Evolutionary conservation across 805 yeast species (phyloP).

Genomic region (Ogataea corticis): DNA sequence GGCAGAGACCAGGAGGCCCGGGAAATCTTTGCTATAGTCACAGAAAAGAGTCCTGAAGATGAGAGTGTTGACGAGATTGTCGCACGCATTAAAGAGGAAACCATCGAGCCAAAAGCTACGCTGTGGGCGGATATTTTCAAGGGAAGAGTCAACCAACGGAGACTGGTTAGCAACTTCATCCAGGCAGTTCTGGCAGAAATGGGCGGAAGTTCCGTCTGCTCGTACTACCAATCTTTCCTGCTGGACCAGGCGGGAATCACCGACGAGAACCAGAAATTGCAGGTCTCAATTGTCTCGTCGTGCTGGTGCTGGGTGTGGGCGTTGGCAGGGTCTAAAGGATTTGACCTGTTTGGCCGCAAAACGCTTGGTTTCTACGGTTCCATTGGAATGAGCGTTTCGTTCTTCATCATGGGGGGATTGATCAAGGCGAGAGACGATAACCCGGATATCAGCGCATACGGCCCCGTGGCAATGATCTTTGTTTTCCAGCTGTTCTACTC

Average conservation of each 20-base stretch:
- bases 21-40: conserved; percentile 38
- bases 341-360: conserved; percentile 23
- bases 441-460: conserved; percentile 29
- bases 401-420: conserved; percentile 25
- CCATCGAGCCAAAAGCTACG: conserved; percentile 32
- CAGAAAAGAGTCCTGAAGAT: conserved; percentile 27
- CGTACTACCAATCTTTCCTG: conserved; percentile 44
- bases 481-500: conserved; percentile 44
- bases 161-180: conserved; percentile 33
- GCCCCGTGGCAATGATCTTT: conserved; percentile 48
- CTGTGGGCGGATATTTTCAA: conserved; percentile 30
- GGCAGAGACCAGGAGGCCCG: conserved; percentile 40
- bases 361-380: conserved; percentile 15
- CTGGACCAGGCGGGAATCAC: conserved; percentile 24
- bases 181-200: conserved; percentile 38
- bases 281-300: conserved; percentile 27
- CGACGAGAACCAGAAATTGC: conserved; percentile 15
- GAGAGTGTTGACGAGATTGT: conserved; percentile 31
- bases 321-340: conserved; percentile 18
- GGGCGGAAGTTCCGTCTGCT: conserved; percentile 46
- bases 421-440: conserved; percentile 10
- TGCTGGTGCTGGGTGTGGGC: conserved; percentile 22
- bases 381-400: conserved; percentile 21
- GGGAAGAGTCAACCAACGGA: conserved; percentile 38
- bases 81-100: conserved; percentile 30